phyloP scores from a whole-genome alignment of 768 basidiomycete species.

The Leccinum subtestaceum region DNA sequence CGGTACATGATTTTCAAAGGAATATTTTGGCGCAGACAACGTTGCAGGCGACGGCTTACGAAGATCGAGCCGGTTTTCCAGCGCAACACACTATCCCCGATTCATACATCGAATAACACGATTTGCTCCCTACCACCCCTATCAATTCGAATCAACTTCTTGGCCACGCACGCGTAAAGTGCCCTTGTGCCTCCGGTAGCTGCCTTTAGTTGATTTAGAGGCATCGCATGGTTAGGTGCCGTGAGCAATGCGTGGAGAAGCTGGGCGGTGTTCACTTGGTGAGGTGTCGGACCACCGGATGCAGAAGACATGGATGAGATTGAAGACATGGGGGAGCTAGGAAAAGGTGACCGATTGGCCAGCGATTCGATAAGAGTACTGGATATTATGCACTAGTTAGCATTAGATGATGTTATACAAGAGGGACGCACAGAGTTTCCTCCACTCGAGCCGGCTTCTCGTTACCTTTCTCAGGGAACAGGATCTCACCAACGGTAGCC shows the following conservation, averaged over 20 bases:
- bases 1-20: not conserved
- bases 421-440: conserved; percentile 56
- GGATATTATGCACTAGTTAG: conserved; percentile 4
- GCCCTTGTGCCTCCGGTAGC: conserved; percentile 58
- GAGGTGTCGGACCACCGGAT: conserved; percentile 48
- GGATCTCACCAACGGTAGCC: conserved; percentile 59
- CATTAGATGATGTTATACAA: not conserved
- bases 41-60: not conserved
- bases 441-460: conserved; percentile 50
- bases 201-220: conserved; percentile 62
- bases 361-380: conserved; percentile 61
- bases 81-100: not conserved
- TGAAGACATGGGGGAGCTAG: conserved; percentile 56
- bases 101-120: conserved; percentile 60
- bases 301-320: conserved; percentile 45
- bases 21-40: not conserved
- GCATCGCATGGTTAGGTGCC: conserved; percentile 52
- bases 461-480: conserved; percentile 51
- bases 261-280: conserved; percentile 70
- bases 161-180: conserved; percentile 78
- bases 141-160: conserved; percentile 74
- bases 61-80: not conserved
- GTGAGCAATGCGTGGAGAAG: conserved; percentile 59
- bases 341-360: conserved; percentile 47
- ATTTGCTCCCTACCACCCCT: conserved; percentile 71